Base-by-base conservation (phyloP, 176 grass and related monocot species). In the Aegilops speltoides region DNA sequence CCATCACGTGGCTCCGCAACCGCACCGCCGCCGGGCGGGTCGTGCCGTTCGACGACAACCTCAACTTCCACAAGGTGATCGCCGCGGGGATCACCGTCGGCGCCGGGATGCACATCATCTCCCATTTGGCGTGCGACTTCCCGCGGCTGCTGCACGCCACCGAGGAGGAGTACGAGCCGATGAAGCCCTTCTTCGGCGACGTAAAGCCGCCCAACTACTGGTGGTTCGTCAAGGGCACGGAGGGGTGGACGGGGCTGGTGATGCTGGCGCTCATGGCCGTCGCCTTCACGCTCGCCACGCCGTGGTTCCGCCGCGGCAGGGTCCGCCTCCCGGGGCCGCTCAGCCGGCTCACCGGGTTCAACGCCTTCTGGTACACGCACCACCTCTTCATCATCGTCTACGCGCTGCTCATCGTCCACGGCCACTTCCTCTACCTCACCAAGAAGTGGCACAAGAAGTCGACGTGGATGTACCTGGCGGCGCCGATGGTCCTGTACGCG, bases 341-440 rank as follows among this genome's bases (percentile, higher is more conserved):
- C 1, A 85, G 63, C 20, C 60, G 87, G 23, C 87, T 99, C 13
- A 99, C 94, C n/a, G 97, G 97, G 7, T 99, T 96, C 89, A 99
- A 99, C 74, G 97, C 97, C 56, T 99, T 99, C 84, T 99, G 97
- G 97, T 99, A 99, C 90, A 94, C 97, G 5, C 97, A 99, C 87
- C 97, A 99, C 83, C 81, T 89, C 52, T 96, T 99, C 92, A 87
- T 99, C 85, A 28, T 94, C 40, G 94, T 99, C 67, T 99, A 99
- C 87, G 52, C 90, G 31, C 88, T 99, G 43, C 97, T 99, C 34
- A 76, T 99, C 79, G 90, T 99, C 29, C 97, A 99, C 67, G 97
- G 97, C 0, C 76, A 54, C 61, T 96, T 78, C 77, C 90, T 99
- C 38, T 99, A 93, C 89, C 92, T 99, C 34, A 76, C 90, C 3